phyloP scores from a whole-genome alignment of 2,329 filamentous ascomycete genomes.

The Exophiala sp. region DNA sequence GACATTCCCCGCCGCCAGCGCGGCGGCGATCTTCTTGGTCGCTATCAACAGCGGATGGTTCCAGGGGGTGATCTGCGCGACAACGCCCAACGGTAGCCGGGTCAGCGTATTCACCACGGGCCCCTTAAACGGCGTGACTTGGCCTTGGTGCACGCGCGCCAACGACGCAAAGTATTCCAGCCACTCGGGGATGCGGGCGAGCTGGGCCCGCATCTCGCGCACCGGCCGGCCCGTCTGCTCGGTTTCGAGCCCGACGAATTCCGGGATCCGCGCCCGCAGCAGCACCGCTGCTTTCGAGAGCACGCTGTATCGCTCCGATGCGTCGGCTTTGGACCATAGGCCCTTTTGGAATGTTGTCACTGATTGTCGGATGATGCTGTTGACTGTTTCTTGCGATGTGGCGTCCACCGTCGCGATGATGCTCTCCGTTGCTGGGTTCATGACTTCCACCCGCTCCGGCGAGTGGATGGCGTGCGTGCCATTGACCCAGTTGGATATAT shows the following conservation, averaged over 20 bases:
- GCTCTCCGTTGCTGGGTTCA: constrained; percentile 33
- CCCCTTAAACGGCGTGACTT: constrained; percentile 56
- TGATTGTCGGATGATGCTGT: constrained; percentile 43
- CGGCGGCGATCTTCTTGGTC: constrained; percentile 30
- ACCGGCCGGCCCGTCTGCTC: constrained; percentile 62
- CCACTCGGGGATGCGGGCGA: constrained; percentile 55
- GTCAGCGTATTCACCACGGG: constrained; percentile 38
- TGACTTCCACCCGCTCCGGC: constrained; percentile 24
- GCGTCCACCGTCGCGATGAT: constrained; percentile 47
- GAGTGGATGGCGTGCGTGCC: constrained; percentile 26
- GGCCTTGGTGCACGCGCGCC: constrained; percentile 60
- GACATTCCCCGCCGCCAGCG: constrained; percentile 35
- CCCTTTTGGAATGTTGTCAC: constrained; percentile 44
- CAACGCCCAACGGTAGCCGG: constrained; percentile 36
- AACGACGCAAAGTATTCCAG: constrained; percentile 65
- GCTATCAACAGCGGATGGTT: constrained; percentile 10
- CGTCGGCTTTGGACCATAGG: constrained; percentile 52
- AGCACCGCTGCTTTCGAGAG: constrained; percentile 55
- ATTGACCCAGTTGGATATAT: constrained; percentile 32
- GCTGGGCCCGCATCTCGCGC: constrained; percentile 64
- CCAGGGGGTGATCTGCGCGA: constrained; percentile 34
- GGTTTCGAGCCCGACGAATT: constrained; percentile 59
- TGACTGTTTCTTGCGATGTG: constrained; percentile 48
- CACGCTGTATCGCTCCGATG: constrained; percentile 55
- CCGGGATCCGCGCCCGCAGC: constrained; percentile 48